These are phyloP conservation scores for Omphalotus olearius DNA, from an alignment of 1,284 basidiomycete genomes.

Conservation along the genomic window DNA sequence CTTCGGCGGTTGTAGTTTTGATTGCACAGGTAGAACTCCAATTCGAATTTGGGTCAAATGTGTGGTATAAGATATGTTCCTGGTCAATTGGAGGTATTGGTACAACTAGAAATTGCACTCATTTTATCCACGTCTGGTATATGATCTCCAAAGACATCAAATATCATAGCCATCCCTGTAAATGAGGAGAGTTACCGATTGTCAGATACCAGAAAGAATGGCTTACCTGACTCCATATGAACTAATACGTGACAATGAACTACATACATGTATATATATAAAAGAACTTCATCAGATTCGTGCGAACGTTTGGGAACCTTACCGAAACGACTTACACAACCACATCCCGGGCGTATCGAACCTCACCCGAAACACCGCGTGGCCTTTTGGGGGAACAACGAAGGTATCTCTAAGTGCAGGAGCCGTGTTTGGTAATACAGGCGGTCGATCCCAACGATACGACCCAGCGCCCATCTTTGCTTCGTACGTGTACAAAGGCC, in stretches of 20 bases:
- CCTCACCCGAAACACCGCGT: slow-evolving; percentile 11
- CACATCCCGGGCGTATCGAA: slow-evolving; percentile 14
- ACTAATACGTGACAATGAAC: slow-evolving; percentile 13
- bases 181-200: too few species aligned
- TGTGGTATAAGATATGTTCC: too few species aligned
- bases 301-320: too few species aligned
- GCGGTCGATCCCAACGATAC: slow-evolving; percentile 12
- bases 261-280: background rate
- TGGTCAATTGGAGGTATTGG: background rate
- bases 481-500: slow-evolving; percentile 12
- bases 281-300: background rate
- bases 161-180: slow-evolving; percentile 12
- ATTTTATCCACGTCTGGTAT: slow-evolving; percentile 1
- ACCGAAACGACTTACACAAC: slow-evolving; percentile 8
- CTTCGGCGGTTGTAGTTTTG: too few species aligned
- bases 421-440: slow-evolving; percentile 4
- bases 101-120: slow-evolving; percentile 6
- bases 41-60: too few species aligned
- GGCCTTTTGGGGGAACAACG: slow-evolving; percentile 8
- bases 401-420: slow-evolving; percentile 12
- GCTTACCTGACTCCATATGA: slow-evolving; percentile 9
- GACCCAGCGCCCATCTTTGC: slow-evolving; percentile 10
- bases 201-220: background rate
- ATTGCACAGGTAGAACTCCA: too few species aligned
- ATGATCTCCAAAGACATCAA: slow-evolving; percentile 7